Percentiles rank a stretch among this genome's conserved stretches.
These are phyloP conservation scores for Casuarina cunninghamiana DNA, from an alignment of 306 rosid genomes.

Conservation along the genomic window DNA sequence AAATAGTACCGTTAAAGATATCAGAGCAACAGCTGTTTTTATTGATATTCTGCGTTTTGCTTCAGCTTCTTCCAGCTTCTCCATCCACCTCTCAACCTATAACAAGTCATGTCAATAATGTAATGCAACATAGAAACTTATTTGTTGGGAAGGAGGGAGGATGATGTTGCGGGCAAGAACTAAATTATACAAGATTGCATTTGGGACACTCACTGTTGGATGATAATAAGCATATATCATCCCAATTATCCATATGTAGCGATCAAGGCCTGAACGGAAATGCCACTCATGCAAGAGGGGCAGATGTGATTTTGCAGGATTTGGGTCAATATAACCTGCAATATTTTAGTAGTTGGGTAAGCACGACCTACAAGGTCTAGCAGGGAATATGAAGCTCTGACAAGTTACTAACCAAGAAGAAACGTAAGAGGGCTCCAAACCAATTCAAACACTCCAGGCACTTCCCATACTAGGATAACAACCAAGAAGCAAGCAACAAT, in stretches of 20 bases:
- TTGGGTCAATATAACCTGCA: conserved; percentile 77
- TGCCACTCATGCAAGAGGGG: conserved; percentile 90
- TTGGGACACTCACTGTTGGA: conserved; percentile 72
- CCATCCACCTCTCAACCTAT: conserved; percentile 94
- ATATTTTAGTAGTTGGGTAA: conserved; percentile 28
- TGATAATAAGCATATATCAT: conserved; percentile 96
- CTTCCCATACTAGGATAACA: conserved; percentile 85
- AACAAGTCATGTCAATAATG: conserved; percentile 26
- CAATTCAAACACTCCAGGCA: conserved; percentile 91
- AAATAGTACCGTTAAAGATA: conserved; percentile 54
- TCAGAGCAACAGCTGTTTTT: conserved; percentile 61
- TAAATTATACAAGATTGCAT: conserved; percentile 22
- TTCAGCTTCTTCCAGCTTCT: conserved; percentile 90
- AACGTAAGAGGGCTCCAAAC: conserved; percentile 86
- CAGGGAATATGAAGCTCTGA: conserved; percentile 16
- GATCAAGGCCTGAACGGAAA: conserved; percentile 96
- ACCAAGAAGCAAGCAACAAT: conserved; percentile 70
- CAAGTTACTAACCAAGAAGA: conserved; percentile 66
- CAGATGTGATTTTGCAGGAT: conserved; percentile 55
- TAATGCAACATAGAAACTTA: conserved; percentile 9
- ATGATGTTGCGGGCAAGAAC: neutral
- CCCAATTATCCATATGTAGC: conserved; percentile 96
- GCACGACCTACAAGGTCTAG: conserved; percentile 27
- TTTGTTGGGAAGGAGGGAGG: neutral
- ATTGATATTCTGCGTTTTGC: conserved; percentile 70